Conservation (phyloP, 768 basidiomycete genomes). For the Pisolithus albus region DNA sequence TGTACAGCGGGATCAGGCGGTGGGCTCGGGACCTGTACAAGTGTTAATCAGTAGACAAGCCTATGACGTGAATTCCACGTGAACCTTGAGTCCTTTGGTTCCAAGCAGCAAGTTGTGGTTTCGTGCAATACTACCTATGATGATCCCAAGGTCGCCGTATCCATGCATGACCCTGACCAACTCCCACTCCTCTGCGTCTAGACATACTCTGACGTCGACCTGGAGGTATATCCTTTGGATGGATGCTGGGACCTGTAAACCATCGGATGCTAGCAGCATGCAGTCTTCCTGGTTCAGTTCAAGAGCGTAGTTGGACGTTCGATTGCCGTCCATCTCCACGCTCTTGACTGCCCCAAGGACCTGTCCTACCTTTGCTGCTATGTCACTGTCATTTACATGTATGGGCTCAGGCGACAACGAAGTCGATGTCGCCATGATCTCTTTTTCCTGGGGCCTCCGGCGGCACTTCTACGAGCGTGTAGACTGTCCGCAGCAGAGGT, state of each 20-base stretch:
- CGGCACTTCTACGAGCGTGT: slow-evolving; percentile 47
- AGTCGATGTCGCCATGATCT: slow-evolving; percentile 66
- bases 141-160: slow-evolving; percentile 71
- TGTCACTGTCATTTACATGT: slow-evolving; percentile 14
- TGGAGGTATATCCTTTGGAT: slow-evolving; percentile 30
- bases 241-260: neutral
- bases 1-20: slow-evolving; percentile 34
- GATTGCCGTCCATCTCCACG: slow-evolving; percentile 42
- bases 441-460: slow-evolving; percentile 57
- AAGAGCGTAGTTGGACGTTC: slow-evolving; percentile 61
- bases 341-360: slow-evolving; percentile 43
- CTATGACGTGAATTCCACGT: neutral
- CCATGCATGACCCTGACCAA: slow-evolving; percentile 49
- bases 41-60: slow-evolving; percentile 20
- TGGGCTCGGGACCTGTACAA: slow-evolving; percentile 22
- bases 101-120: slow-evolving; percentile 46
- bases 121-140: slow-evolving; percentile 50
- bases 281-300: slow-evolving; percentile 35
- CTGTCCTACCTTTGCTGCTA: slow-evolving; percentile 32
- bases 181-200: slow-evolving; percentile 42
- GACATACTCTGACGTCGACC: slow-evolving; percentile 61
- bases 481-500: slow-evolving; percentile 39
- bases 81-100: slow-evolving; percentile 53
- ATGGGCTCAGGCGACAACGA: slow-evolving; percentile 49
- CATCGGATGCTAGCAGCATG: neutral